A percentile compares a stretch with the other conserved stretches of the same genome.
These are phyloP conservation scores for Aspergillus alliaceus DNA, from an alignment of 2,329 filamentous ascomycete species.

Conservation along the genomic window DNA sequence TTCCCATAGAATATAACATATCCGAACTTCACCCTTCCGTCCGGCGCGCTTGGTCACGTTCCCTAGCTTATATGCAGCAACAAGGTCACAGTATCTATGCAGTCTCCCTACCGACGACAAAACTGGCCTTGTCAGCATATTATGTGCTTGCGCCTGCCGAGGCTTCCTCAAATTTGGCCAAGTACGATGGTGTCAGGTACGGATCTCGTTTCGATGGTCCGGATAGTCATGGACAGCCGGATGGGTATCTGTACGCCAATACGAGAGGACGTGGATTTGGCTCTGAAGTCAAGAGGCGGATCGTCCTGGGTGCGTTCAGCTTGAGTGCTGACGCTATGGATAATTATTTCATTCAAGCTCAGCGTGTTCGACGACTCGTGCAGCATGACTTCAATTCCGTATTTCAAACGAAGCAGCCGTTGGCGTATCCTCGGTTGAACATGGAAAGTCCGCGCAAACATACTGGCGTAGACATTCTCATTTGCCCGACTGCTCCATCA, in stretches of 20 bases:
- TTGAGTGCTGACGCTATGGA: slow-evolving; percentile 87
- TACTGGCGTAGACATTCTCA: slow-evolving; percentile 70
- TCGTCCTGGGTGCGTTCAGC: slow-evolving; percentile 85
- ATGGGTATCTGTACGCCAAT: slow-evolving; percentile 66
- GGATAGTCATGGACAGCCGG: slow-evolving; percentile 55
- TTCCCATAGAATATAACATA: slow-evolving; percentile 82
- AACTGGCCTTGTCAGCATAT: slow-evolving; percentile 84
- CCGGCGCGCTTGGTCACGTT: slow-evolving; percentile 66
- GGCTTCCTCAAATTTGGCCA: slow-evolving; percentile 91
- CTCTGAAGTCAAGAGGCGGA: slow-evolving; percentile 78
- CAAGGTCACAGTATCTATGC: slow-evolving; percentile 72
- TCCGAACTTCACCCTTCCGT: slow-evolving; percentile 71
- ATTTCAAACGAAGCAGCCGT: slow-evolving; percentile 69
- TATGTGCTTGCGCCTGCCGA: slow-evolving; percentile 95
- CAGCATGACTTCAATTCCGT: slow-evolving; percentile 81
- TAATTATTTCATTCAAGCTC: slow-evolving; percentile 95
- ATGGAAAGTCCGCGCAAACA: slow-evolving; percentile 5
- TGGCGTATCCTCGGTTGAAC: slow-evolving; percentile 39
- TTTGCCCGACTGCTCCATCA: slow-evolving; percentile 84
- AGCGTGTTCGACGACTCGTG: slow-evolving; percentile 80
- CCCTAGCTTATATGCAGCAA: slow-evolving; percentile 59
- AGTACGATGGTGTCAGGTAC: slow-evolving; percentile 96
- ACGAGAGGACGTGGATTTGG: slow-evolving; percentile 77
- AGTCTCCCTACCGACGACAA: slow-evolving; percentile 79
- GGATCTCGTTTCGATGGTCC: slow-evolving; percentile 57